Conservation (phyloP, 1,284 basidiomycete species). For the Abortiporus biennis region DNA sequence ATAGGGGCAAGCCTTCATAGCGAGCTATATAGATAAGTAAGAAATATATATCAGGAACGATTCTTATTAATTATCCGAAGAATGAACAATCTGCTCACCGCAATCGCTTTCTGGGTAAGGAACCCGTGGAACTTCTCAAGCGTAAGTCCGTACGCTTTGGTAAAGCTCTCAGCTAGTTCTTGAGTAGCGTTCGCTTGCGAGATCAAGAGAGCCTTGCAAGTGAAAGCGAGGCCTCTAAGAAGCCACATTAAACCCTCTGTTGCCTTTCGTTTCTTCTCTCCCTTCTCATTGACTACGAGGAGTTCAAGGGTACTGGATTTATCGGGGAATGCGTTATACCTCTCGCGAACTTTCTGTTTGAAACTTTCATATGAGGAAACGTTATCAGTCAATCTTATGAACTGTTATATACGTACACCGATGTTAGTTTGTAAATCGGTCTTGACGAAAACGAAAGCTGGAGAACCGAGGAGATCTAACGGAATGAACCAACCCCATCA, state of each 20-base stretch:
- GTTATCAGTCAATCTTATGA: neutral
- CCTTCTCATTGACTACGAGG: conserved; percentile 82
- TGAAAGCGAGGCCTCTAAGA: conserved; percentile 86
- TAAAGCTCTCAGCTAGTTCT: conserved; percentile 78
- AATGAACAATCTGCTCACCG: conserved; percentile 48
- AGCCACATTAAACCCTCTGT: conserved; percentile 95
- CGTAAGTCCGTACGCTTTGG: conserved; percentile 76
- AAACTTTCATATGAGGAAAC: no score
- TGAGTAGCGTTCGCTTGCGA: conserved; percentile 64
- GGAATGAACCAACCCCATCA: neutral
- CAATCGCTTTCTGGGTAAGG: conserved; percentile 80
- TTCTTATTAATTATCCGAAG: neutral
- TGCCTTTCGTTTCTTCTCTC: conserved; percentile 81
- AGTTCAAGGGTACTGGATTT: conserved; percentile 78
- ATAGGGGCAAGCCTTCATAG: conserved; percentile 96
- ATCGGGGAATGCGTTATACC: conserved; percentile 63
- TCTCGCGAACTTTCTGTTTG: conserved; percentile 82
- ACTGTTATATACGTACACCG: conserved; percentile 47
- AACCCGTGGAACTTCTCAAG: conserved; percentile 89
- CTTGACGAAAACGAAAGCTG: conserved; percentile 85
- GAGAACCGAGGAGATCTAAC: conserved; percentile 86
- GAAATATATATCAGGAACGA: conserved; percentile 4
- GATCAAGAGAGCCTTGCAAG: conserved; percentile 75
- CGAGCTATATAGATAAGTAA: conserved; percentile 49
- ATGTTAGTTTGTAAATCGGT: conserved; percentile 93